A percentile compares a stretch with the other conserved stretches of the same genome.
phyloP scores from a whole-genome alignment of 2,329 filamentous ascomycete genomes.

The Ustilaginoidea virens region DNA sequence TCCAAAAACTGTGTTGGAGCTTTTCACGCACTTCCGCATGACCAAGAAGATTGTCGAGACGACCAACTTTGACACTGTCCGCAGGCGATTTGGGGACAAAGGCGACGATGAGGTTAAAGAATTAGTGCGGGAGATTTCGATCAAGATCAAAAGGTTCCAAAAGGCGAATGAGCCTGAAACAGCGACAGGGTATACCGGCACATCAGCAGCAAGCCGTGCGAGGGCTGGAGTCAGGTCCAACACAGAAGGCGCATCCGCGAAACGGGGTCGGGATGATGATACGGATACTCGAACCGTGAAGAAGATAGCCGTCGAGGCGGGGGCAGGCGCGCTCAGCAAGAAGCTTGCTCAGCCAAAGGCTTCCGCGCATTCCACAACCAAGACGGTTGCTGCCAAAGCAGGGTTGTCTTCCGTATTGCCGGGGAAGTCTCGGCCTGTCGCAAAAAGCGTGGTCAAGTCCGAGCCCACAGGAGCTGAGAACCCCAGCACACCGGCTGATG shows the following conservation, averaged over 20 bases:
- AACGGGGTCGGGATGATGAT: slow-evolving; percentile 25
- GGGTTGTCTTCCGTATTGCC: slow-evolving; percentile 24
- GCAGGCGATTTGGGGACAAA: slow-evolving; percentile 45
- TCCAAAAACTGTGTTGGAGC: slow-evolving; percentile 38
- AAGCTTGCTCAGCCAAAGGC: slow-evolving; percentile 22
- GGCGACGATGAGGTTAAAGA: slow-evolving; percentile 49
- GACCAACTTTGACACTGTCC: slow-evolving; percentile 49
- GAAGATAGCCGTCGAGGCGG: slow-evolving; percentile 26
- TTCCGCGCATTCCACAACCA: slow-evolving; percentile 15
- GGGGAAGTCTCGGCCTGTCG: slow-evolving; percentile 28
- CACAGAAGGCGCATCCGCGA: slow-evolving; percentile 14
- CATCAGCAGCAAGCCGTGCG: slow-evolving; percentile 22
- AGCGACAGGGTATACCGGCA: slow-evolving; percentile 22
- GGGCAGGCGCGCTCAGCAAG: slow-evolving; percentile 21
- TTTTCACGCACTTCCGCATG: slow-evolving; percentile 48
- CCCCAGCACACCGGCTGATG: slow-evolving; percentile 12
- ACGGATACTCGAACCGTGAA: slow-evolving; percentile 23
- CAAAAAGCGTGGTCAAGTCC: slow-evolving; percentile 25
- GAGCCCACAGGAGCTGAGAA: slow-evolving; percentile 14
- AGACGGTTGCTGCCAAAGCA: slow-evolving; percentile 15
- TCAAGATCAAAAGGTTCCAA: slow-evolving; percentile 26
- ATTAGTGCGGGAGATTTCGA: slow-evolving; percentile 41
- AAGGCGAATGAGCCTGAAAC: slow-evolving; percentile 18
- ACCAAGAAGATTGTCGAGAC: slow-evolving; percentile 45
- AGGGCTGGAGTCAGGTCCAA: slow-evolving; percentile 17